Evolutionary conservation across 148 eudicot genomes (phyloP), one percentile per base, ranked within the genome.

Genomic region (Camellia japonica): DNA sequence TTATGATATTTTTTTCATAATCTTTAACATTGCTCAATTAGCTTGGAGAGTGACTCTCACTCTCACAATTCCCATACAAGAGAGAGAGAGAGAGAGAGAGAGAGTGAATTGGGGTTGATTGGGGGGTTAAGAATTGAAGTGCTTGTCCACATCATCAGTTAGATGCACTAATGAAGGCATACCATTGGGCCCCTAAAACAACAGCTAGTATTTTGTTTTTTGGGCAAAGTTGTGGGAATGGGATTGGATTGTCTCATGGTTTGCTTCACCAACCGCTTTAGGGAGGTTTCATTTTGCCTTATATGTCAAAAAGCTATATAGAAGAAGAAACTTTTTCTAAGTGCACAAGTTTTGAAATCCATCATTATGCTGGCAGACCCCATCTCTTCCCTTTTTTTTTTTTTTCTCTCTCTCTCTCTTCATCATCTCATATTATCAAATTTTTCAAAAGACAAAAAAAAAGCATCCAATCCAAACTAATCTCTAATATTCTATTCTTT

Each of bases 381-480:
- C 9, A 1, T 18, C 16, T 23, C 46, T 55, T 42, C 58, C 23
- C 0, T 23, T n/a, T 18, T 8, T 20, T 30, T 23, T 23, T 51
- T 20, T 51, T 72, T 47, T 55, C 41, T 43, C 49, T 19, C 65
- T 12, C 69, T 62, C 58, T 59, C 56, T 51, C 3, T 20, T 13
- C 59, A 64, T 51, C 56, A 65, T 64, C 43, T 20, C 70, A 63
- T 77, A 38, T 38, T 30, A 54, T 77, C 73, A 77, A 67, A 52
- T 6, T 66, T 72, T 68, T 79, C 82, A 83, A 75, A 80, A 76
- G 82, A 47, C 77, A 79, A 18, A 73, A 78, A 75, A 74, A 80
- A 80, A 65, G 83, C 77, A 80, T 68, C 82, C 82, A 68, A 79
- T 79, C 85, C 76, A 73, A 77, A 76, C 84, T 63, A 72, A 77